Evolutionary conservation across 306 rosid genomes (phyloP), one percentile per base, ranked within the genome.

Genomic region (Pyrus pyrifolia): DNA sequence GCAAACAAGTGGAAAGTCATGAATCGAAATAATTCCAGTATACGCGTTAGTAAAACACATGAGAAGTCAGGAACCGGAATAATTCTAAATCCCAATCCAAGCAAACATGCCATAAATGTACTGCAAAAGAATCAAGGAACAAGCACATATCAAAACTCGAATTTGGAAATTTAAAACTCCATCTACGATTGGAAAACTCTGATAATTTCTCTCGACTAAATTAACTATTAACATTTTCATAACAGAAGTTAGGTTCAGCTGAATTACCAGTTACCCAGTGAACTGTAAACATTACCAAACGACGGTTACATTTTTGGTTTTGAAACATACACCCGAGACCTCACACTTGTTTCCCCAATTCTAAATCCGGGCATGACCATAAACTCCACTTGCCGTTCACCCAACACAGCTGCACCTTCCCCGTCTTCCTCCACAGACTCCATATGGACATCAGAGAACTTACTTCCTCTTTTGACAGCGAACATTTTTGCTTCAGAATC

Each of bases 341-440:
- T 90, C 81, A 93, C 68, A 62, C 86, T 45, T 42, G 79, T 67
- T 33, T 80, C 82, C 55, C 93, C 88, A n/a, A 91, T 68, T 77
- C 67, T 75, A 77, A 93, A 87, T 67, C 98, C 98, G 2, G 97
- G 98, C 90, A 85, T 84, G 73, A 91, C 87, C 93, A 90, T 88
- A 66, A 93, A 88, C 88, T 87, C 91, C 73, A 91, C 97, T 66
- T 33, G 49, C 45, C 72, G 80, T 83, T 78, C 81, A 4, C 66
- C 81, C 3, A 75, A 67, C 59, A 49, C 31, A 60, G 46, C 64
- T 42, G 62, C 76, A 31, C 63, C 74, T 55, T 76, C 80, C 65
- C 76, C 81, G 73, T 80, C 87, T 61, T 84, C 86, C 74, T 70
- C 85, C 7, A 87, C 87, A 4, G 91, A 79, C 83, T 88, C 97